Evolutionary conservation across 2,329 filamentous ascomycete genomes (phyloP).

Genomic region (Colletotrichum lini): DNA sequence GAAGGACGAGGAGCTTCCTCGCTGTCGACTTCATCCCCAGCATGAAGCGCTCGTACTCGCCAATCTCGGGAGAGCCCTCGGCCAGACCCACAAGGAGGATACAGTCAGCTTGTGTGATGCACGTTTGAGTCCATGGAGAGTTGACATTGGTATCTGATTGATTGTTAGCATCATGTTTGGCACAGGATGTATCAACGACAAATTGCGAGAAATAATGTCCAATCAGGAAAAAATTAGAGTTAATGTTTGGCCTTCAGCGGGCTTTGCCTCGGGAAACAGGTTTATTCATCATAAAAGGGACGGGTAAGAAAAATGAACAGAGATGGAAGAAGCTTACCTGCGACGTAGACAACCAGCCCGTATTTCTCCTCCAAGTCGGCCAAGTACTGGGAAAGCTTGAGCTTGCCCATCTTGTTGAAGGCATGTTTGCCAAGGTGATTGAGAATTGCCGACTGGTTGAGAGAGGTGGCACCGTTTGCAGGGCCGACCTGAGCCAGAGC

Average conservation of each 20-base stretch:
- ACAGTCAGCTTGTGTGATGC: conserved; percentile 96
- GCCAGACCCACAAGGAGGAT: conserved; percentile 93
- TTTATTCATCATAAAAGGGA: conserved; percentile 65
- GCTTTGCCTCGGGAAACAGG: conserved; percentile 63
- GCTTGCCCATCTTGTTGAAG: conserved; percentile 96
- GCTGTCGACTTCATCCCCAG: conserved; percentile 98
- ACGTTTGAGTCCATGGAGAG: conserved; percentile 98
- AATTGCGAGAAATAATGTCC: conserved; percentile 31
- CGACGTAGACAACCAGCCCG: conserved; percentile 93
- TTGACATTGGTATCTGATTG: conserved; percentile 92
- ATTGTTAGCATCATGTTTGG: conserved; percentile 48
- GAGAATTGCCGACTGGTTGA: conserved; percentile 94
- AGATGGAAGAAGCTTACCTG: conserved; percentile 66
- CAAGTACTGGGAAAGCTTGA: conserved; percentile 95
- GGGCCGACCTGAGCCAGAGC: conserved; percentile 92
- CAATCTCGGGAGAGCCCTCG: conserved; percentile 89
- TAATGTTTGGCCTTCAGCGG: conserved; percentile 68
- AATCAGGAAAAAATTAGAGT: conserved; percentile 80
- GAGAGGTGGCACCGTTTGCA: conserved; percentile 88
- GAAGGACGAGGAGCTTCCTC: conserved; percentile 89
- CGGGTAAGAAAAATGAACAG: conserved; percentile 1
- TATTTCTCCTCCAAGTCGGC: conserved; percentile 98
- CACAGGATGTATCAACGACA: conserved; percentile 2
- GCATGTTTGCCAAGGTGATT: conserved; percentile 96
- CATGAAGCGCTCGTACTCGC: conserved; percentile 96